Conservation (phyloP, 148 eudicot genomes). For the Dianthus caryophyllus region DNA sequence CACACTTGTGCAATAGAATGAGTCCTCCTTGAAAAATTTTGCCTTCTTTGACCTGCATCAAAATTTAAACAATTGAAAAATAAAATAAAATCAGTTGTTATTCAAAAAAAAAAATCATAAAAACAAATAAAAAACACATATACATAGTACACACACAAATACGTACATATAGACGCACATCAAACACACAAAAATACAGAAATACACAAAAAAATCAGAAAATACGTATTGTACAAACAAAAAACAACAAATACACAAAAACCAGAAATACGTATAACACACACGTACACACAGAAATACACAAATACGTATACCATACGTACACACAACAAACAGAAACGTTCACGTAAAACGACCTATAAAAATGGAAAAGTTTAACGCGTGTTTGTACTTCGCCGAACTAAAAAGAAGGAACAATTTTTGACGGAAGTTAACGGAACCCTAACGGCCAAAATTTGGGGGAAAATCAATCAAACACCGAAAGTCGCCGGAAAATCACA, state of each 20-base stretch:
- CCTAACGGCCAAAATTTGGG: constrained; percentile 15
- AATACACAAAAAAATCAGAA: not conserved
- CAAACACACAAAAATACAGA: not conserved
- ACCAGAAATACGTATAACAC: no score
- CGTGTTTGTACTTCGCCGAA: not conserved
- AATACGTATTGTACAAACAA: not conserved
- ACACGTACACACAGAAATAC: not conserved
- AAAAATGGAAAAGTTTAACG: not conserved
- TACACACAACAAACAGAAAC: not conserved
- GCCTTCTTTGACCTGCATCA: constrained; percentile 18
- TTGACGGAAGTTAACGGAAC: constrained; percentile 25
- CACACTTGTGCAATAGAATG: not conserved
- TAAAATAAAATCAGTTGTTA: not conserved
- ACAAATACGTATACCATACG: not conserved
- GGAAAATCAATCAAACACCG: no score
- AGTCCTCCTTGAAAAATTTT: not conserved
- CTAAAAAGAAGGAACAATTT: not conserved
- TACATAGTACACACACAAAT: not conserved
- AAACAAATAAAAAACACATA: not conserved
- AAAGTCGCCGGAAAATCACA: no score
- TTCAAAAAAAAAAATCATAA: not conserved
- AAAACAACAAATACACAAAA: not conserved
- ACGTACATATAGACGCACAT: not conserved
- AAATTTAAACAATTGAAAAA: not conserved
- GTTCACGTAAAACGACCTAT: not conserved